phyloP scores from a whole-genome alignment of 2,329 filamentous ascomycete species.

The Phyllosticta paracitricarpa region DNA sequence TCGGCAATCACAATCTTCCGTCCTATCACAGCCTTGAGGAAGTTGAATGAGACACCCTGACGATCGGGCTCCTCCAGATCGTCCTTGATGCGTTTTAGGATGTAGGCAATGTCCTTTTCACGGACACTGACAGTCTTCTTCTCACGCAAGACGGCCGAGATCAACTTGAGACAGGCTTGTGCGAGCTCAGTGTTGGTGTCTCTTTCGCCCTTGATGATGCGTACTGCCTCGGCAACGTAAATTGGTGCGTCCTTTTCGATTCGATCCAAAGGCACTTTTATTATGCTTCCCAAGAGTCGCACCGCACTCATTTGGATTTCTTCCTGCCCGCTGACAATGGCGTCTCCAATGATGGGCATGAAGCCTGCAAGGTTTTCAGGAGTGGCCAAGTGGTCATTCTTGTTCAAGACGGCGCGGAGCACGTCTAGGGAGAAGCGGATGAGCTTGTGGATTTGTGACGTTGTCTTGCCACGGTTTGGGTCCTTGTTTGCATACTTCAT shows the following conservation, averaged over 20 bases:
- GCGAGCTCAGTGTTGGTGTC: conserved; percentile 75
- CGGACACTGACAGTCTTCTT: conserved; percentile 65
- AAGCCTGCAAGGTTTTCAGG: conserved; percentile 74
- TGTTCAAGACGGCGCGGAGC: conserved; percentile 73
- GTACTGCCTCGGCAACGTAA: conserved; percentile 76
- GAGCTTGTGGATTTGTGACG: conserved; percentile 78
- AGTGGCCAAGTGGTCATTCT: conserved; percentile 72
- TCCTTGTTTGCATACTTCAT: conserved; percentile 65
- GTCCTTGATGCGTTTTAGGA: conserved; percentile 71
- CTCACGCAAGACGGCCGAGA: conserved; percentile 77
- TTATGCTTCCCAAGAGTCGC: conserved; percentile 72
- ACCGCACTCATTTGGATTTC: conserved; percentile 87
- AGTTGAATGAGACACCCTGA: conserved; percentile 89
- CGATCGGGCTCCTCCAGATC: conserved; percentile 89
- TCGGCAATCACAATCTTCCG: conserved; percentile 75
- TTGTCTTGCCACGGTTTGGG: conserved; percentile 59
- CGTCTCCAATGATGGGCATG: conserved; percentile 79
- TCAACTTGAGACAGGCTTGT: conserved; percentile 79
- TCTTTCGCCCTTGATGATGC: conserved; percentile 64
- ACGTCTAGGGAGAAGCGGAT: conserved; percentile 81
- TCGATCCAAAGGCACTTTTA: conserved; percentile 67
- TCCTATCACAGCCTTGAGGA: conserved; percentile 77
- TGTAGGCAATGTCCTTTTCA: conserved; percentile 70
- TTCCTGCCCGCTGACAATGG: conserved; percentile 73
- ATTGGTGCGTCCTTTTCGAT: conserved; percentile 63